Conservation (phyloP, 2,329 filamentous ascomycete genomes). For the Trichoderma sp. region DNA sequence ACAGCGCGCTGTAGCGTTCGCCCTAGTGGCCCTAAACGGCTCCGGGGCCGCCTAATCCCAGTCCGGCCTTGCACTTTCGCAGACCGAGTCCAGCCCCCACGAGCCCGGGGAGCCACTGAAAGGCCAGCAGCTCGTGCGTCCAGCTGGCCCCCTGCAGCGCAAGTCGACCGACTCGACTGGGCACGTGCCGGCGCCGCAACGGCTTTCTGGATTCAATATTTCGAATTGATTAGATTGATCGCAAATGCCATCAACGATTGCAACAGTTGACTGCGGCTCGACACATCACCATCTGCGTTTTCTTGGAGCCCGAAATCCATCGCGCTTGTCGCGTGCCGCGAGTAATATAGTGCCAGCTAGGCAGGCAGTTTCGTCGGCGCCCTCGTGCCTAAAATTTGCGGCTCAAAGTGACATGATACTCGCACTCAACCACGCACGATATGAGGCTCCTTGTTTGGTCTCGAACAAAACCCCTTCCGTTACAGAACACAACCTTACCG, state of each 20-base stretch:
- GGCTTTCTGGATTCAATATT: background rate
- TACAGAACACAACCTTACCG: background rate
- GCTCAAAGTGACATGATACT: background rate
- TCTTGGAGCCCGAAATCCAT: background rate
- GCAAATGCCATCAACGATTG: background rate
- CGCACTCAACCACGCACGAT: background rate
- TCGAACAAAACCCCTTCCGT: background rate
- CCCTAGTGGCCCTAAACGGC: conserved; percentile 13
- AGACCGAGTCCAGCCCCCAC: conserved; percentile 23
- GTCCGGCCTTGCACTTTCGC: conserved; percentile 19
- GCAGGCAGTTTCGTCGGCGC: background rate
- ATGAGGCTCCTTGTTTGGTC: background rate
- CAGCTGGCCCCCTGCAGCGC: conserved; percentile 5
- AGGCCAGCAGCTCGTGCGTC: background rate
- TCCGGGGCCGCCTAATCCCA: conserved; percentile 19
- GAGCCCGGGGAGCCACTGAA: background rate
- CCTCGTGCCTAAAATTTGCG: background rate
- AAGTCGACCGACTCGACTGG: background rate
- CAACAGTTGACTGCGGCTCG: background rate
- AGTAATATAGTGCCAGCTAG: background rate
- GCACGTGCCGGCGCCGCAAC: conserved; percentile 17
- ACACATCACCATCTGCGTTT: background rate
- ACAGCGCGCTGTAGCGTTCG: conserved; percentile 17
- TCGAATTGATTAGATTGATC: background rate
- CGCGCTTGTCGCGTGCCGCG: background rate